Evolutionary conservation across 495 filamentous ascomycete genomes (phyloP).

Genomic region (Penicillium pancosmium): DNA sequence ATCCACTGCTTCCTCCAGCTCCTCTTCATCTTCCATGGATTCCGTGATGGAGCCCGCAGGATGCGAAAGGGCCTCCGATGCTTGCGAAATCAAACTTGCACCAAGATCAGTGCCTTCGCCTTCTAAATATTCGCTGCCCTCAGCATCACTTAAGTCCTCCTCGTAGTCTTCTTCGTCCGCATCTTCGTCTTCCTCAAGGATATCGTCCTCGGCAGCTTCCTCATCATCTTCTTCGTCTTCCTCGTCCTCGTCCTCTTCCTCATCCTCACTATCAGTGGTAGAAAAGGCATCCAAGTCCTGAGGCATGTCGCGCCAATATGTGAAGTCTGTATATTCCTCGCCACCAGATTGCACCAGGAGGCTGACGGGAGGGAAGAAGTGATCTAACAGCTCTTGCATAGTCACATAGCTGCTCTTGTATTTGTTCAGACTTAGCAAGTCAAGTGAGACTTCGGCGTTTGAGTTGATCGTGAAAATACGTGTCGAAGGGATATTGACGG

Average conservation of each 20-base stretch:
- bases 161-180: constrained; percentile 47
- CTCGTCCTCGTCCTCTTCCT: constrained; percentile 47
- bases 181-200: constrained; percentile 45
- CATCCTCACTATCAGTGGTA: constrained; percentile 69
- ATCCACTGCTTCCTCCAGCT: constrained; percentile 10
- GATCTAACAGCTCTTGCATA: constrained; percentile 94
- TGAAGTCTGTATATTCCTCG: constrained; percentile 88
- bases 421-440: constrained; percentile 87
- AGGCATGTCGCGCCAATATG: constrained; percentile 79
- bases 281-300: constrained; percentile 78
- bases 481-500: constrained; percentile 89
- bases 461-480: constrained; percentile 99
- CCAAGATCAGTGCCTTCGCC: constrained; percentile 49
- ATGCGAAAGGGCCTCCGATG: constrained; percentile 54
- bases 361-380: constrained; percentile 89
- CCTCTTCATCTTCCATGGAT: constrained; percentile 31
- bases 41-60: constrained; percentile 45
- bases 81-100: constrained; percentile 63
- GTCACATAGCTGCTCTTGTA: constrained; percentile 96
- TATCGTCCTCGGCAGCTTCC: constrained; percentile 43
- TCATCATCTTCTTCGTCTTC: constrained; percentile 41
- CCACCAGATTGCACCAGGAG: constrained; percentile 75
- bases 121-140: constrained; percentile 45
- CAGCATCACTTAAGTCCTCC: constrained; percentile 41
- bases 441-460: constrained; percentile 93